A percentile compares a stretch with the other conserved stretches of the same genome.
phyloP scores from a whole-genome alignment of 176 grass and related monocot genomes.

The Calamus simplicifolius region DNA sequence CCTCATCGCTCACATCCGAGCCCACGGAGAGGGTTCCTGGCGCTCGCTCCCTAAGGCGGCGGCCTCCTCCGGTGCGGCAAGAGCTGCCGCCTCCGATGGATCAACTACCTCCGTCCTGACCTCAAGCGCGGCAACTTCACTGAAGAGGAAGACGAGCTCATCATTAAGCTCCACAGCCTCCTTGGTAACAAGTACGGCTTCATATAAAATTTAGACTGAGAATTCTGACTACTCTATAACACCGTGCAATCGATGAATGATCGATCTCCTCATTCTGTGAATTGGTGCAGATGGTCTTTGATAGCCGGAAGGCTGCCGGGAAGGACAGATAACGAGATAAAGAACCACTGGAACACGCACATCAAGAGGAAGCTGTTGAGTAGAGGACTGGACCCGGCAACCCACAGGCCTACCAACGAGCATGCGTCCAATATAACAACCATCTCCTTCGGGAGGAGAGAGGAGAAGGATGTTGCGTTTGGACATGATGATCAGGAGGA shows the following conservation, averaged over 20 bases:
- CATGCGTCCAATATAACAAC: conserved; percentile 44
- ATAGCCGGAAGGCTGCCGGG: conserved; percentile 83
- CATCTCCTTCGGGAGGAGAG: conserved; percentile 53
- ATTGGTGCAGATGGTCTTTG: conserved; percentile 71
- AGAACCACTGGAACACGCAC: conserved; percentile 99
- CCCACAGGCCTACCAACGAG: conserved; percentile 57
- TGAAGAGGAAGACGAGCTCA: conserved; percentile 87
- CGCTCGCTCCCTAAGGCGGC: conserved; percentile 69
- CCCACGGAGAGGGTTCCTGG: conserved; percentile 77
- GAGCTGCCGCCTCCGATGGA: conserved; percentile 98
- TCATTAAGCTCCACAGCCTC: conserved; percentile 95
- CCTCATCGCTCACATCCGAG: conserved; percentile 67
- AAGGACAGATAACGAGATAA: conserved; percentile 95
- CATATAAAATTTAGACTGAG: no score
- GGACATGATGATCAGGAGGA: conserved; percentile 12
- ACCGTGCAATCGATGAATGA: no score
- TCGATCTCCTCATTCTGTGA: no score
- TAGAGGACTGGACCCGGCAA: conserved; percentile 72
- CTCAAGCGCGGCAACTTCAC: conserved; percentile 99
- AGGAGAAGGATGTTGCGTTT: conserved; percentile 34
- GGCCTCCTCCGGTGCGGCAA: conserved; percentile 89
- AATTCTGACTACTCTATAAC: no score
- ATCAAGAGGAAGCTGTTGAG: conserved; percentile 75
- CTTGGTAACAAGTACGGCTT: conserved; percentile 70
- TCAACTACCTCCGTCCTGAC: conserved; percentile 99